Percentiles rank a stretch among this genome's conserved stretches.
phyloP scores from a whole-genome alignment of 2,329 filamentous ascomycete species.

The Talaromyces amestolkiae region DNA sequence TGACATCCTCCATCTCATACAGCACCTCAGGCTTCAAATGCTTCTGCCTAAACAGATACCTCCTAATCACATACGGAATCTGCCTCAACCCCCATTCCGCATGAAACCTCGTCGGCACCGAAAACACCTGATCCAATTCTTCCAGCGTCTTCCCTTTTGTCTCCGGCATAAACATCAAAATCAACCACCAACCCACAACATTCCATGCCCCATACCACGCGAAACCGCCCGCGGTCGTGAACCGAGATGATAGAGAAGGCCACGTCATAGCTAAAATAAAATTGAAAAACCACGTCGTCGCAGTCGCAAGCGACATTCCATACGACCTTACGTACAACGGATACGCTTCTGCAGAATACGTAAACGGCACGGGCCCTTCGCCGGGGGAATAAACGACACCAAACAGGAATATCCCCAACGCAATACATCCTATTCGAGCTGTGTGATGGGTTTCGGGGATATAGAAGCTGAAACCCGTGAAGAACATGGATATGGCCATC shows the following conservation, averaged over 20 bases:
- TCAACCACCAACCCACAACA: conserved; percentile 47
- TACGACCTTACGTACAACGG: conserved; percentile 62
- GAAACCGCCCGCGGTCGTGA: conserved; percentile 53
- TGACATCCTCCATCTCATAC: conserved; percentile 35
- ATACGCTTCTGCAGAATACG: conserved; percentile 66
- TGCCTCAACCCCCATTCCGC: conserved; percentile 40
- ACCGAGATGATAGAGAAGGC: conserved; percentile 50
- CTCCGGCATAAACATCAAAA: conserved; percentile 42
- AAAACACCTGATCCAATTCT: conserved; percentile 55
- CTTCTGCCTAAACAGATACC: conserved; percentile 33
- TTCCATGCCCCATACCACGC: conserved; percentile 50
- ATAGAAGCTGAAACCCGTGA: conserved; percentile 54
- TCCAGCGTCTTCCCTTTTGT: conserved; percentile 46
- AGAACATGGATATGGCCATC: conserved; percentile 56
- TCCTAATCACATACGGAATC: conserved; percentile 36
- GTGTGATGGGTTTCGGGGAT: conserved; percentile 42
- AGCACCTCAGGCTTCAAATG: conserved; percentile 42
- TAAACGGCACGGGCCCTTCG: conserved; percentile 64
- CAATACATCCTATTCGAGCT: conserved; percentile 43
- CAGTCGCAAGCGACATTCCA: conserved; percentile 64
- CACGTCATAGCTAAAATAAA: conserved; percentile 54
- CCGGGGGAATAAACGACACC: conserved; percentile 53
- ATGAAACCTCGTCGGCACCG: conserved; percentile 49
- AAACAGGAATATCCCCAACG: conserved; percentile 46
- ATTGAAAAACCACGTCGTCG: conserved; percentile 61